Conservation (phyloP, 2,329 filamentous ascomycete genomes). For the Monilinia laxa region DNA sequence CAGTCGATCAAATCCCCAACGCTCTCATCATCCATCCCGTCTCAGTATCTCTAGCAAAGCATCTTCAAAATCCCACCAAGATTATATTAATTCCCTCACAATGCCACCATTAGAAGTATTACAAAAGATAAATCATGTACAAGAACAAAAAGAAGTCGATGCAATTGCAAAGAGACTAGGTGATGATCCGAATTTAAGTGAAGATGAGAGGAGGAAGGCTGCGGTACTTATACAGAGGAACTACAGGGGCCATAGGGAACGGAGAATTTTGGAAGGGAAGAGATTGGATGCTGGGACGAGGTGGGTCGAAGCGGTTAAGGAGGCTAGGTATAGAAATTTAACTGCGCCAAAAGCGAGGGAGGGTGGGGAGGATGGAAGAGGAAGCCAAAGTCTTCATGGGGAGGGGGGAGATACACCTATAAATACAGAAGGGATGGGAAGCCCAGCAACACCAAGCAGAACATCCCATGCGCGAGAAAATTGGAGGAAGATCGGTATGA, state of each 20-base stretch:
- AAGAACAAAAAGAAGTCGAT: slow-evolving; percentile 43
- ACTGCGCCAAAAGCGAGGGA: slow-evolving; percentile 46
- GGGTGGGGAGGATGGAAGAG: slow-evolving; percentile 24
- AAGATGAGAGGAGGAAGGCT: slow-evolving; percentile 49
- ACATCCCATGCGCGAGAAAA: slow-evolving; percentile 55
- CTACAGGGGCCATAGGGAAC: slow-evolving; percentile 73
- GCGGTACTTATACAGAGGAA: slow-evolving; percentile 65
- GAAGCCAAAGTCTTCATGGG: slow-evolving; percentile 30
- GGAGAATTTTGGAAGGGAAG: slow-evolving; percentile 68
- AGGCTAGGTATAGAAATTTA: slow-evolving; percentile 55
- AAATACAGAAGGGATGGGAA: slow-evolving; percentile 11
- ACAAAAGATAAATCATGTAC: slow-evolving; percentile 50
- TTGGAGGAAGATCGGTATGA: slow-evolving; percentile 72
- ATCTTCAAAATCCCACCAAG: slow-evolving; percentile 34
- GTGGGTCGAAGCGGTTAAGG: slow-evolving; percentile 49
- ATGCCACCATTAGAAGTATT: slow-evolving; percentile 44
- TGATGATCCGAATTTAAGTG: slow-evolving; percentile 38
- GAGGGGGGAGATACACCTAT: slow-evolving; percentile 30
- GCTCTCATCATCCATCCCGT: slow-evolving; percentile 28
- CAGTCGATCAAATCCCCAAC: slow-evolving; percentile 6
- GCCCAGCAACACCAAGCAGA: slow-evolving; percentile 1
- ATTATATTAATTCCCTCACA: slow-evolving; percentile 38
- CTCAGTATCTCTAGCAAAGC: slow-evolving; percentile 30
- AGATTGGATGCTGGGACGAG: slow-evolving; percentile 48
- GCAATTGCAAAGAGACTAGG: slow-evolving; percentile 30